These are phyloP conservation scores for Amylostereum areolatum DNA, from an alignment of 1,284 basidiomycete genomes.

Conservation along the genomic window DNA sequence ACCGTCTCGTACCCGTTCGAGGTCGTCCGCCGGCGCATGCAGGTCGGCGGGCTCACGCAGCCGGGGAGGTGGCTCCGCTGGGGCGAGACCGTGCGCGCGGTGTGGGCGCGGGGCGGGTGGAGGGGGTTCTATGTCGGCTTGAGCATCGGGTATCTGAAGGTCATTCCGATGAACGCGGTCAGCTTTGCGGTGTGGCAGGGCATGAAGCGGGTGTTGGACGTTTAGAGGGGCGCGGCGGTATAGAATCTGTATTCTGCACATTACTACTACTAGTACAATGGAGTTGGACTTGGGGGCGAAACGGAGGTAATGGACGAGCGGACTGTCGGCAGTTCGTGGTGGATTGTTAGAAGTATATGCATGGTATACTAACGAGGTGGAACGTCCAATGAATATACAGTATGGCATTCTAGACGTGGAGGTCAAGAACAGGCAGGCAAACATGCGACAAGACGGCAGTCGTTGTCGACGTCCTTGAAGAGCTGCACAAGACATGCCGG, in stretches of 20 bases:
- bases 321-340: no score
- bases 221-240: slow-evolving; percentile 20
- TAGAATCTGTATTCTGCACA: neutral
- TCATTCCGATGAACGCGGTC: slow-evolving; percentile 94
- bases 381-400: no score
- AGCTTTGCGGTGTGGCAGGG: slow-evolving; percentile 77
- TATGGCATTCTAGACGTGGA: no score
- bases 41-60: slow-evolving; percentile 83
- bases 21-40: slow-evolving; percentile 90
- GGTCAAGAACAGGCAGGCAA: no score
- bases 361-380: no score
- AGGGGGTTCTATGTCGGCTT: slow-evolving; percentile 93
- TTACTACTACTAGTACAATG: no score
- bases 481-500: no score
- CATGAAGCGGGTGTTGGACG: slow-evolving; percentile 55
- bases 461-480: no score
- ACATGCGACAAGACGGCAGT: no score
- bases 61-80: slow-evolving; percentile 78
- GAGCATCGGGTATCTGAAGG: slow-evolving; percentile 91
- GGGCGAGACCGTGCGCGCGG: slow-evolving; percentile 66
- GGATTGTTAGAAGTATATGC: no score
- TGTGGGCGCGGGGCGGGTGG: slow-evolving; percentile 73
- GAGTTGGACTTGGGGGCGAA: no score
- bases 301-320: no score
- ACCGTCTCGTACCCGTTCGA: slow-evolving; percentile 97